A percentile compares a stretch with the other conserved stretches of the same genome.
These are phyloP conservation scores for Phanerodontia chrysosporium DNA, from an alignment of 768 basidiomycete genomes.

Conservation along the genomic window DNA sequence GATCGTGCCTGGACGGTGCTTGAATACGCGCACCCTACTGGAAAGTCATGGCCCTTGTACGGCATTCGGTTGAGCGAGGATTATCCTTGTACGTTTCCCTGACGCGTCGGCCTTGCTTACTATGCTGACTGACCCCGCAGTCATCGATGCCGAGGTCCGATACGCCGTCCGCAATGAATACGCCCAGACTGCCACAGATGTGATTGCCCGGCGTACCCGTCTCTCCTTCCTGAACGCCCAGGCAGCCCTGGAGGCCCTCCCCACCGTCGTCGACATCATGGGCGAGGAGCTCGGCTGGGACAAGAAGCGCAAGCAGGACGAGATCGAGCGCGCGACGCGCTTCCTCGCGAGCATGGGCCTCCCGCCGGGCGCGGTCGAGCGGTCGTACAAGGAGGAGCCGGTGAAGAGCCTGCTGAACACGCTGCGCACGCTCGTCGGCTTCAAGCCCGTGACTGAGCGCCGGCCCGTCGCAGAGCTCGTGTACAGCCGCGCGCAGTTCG, in stretches of 20 bases:
- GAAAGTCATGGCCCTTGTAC: slow-evolving; percentile 80
- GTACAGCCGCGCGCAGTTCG: slow-evolving; percentile 52
- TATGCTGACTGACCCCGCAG: slow-evolving; percentile 28
- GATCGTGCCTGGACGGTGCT: slow-evolving; percentile 96
- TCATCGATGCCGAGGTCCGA: slow-evolving; percentile 89
- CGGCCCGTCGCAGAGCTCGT: slow-evolving; percentile 26
- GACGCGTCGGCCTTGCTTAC: background rate
- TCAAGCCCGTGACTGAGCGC: slow-evolving; percentile 6
- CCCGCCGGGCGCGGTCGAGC: slow-evolving; percentile 41
- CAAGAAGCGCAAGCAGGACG: slow-evolving; percentile 46
- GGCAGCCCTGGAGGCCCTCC: slow-evolving; percentile 79
- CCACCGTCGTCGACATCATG: slow-evolving; percentile 90
- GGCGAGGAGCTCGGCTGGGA: slow-evolving; percentile 80
- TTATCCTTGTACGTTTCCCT: slow-evolving; percentile 66
- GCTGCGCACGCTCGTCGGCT: slow-evolving; percentile 10
- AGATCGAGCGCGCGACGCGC: slow-evolving; percentile 52
- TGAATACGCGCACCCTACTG: slow-evolving; percentile 72
- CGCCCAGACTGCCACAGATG: slow-evolving; percentile 87
- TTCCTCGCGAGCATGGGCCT: slow-evolving; percentile 90
- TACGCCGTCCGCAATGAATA: slow-evolving; percentile 91
- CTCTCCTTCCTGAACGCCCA: slow-evolving; percentile 91
- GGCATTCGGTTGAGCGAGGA: slow-evolving; percentile 65
- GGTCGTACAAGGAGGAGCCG: slow-evolving; percentile 12
- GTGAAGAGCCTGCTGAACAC: slow-evolving; percentile 17
- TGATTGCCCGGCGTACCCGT: slow-evolving; percentile 90